Evolutionary conservation across 345 rosid species (phyloP).

Genomic region (Populus euphratica): DNA sequence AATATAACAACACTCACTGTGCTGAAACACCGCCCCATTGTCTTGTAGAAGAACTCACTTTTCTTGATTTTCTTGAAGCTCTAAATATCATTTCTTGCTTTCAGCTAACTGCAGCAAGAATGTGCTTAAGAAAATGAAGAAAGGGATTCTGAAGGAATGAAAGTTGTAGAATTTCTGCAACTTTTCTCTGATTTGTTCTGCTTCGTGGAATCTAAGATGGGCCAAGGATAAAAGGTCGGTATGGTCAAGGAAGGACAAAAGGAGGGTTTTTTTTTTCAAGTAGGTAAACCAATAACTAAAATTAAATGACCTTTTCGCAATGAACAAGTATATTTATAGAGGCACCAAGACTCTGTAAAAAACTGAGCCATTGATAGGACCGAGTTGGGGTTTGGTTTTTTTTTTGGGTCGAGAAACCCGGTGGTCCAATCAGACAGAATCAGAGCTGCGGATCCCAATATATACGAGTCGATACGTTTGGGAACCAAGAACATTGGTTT

Average conservation of each 20-base stretch:
- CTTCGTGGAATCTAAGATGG: not conserved
- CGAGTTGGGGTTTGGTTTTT: not conserved
- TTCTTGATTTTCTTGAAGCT: slow-evolving; percentile 8
- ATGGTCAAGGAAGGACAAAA: not conserved
- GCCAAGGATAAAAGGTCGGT: not conserved
- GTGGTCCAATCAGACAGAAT: slow-evolving; percentile 36
- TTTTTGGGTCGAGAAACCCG: slow-evolving; percentile 17
- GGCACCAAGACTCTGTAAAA: not conserved
- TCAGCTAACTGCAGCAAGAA: not conserved
- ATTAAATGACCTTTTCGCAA: not conserved
- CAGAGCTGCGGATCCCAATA: slow-evolving; percentile 31
- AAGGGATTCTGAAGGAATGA: not conserved
- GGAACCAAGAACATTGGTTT: not conserved
- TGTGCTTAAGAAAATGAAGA: not conserved
- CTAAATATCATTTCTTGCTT: slow-evolving; percentile 20
- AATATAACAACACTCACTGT: slow-evolving; percentile 31
- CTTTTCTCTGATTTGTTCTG: not conserved
- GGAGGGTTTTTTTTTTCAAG: too few relatives aligned
- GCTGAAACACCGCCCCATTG: slow-evolving; percentile 34
- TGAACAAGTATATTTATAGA: not conserved
- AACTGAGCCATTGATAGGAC: not conserved
- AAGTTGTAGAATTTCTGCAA: not conserved
- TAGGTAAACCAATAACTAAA: too few relatives aligned
- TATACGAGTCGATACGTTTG: slow-evolving; percentile 11
- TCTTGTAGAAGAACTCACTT: not conserved